phyloP scores from a whole-genome alignment of 2,329 filamentous ascomycete genomes.

The Blumeria graminis region DNA sequence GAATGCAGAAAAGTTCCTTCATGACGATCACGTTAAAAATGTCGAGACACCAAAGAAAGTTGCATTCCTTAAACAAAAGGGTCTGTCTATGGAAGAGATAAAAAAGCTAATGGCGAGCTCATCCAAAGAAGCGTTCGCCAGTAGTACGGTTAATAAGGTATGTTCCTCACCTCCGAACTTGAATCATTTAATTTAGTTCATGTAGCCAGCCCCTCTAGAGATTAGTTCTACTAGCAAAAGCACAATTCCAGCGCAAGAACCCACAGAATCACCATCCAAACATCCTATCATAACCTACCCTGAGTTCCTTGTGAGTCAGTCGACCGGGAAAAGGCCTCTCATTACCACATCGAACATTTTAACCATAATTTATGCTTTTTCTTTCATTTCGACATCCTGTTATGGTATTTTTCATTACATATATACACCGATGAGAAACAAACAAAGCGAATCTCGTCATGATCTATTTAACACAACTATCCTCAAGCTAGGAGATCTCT shows the following conservation, averaged over 20 bases:
- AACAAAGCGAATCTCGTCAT: slow-evolving; percentile 25
- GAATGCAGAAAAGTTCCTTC: slow-evolving; percentile 51
- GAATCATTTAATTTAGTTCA: not conserved
- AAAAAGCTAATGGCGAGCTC: slow-evolving; percentile 28
- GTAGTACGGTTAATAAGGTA: not conserved
- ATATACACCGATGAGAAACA: slow-evolving; percentile 33
- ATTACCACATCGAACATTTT: slow-evolving; percentile 34
- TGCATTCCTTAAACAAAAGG: slow-evolving; percentile 56
- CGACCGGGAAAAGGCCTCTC: slow-evolving; percentile 30
- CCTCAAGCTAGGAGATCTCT: slow-evolving; percentile 25
- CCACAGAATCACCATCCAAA: slow-evolving; percentile 13
- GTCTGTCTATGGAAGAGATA: slow-evolving; percentile 42
- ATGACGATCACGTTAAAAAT: slow-evolving; percentile 46
- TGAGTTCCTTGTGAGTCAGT: slow-evolving; percentile 37
- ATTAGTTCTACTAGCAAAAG: not conserved
- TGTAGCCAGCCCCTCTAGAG: not conserved
- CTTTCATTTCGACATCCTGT: slow-evolving; percentile 32
- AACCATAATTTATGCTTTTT: slow-evolving; percentile 32
- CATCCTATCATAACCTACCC: slow-evolving; percentile 43
- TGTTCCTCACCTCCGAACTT: not conserved
- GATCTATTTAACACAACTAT: slow-evolving; percentile 25
- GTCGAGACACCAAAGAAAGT: slow-evolving; percentile 48
- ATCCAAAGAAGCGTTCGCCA: not conserved
- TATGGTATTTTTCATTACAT: slow-evolving; percentile 51
- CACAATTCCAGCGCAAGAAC: too few species aligned